Base-by-base conservation (phyloP, 805 yeast species). In the Candida tallmaniae region DNA sequence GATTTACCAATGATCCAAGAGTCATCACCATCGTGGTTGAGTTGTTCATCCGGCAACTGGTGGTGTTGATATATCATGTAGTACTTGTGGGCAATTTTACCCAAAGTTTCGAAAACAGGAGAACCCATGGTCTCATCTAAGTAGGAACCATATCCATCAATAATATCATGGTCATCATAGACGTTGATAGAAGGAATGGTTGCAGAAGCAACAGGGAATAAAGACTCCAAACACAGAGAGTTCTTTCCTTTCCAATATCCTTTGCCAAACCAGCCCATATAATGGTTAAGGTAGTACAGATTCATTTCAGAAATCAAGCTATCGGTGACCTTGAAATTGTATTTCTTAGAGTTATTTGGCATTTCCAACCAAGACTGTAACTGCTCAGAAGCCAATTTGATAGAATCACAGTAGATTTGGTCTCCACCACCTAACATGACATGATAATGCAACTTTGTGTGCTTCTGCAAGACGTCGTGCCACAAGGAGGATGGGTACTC, bases 401-500 rank as follows among this genome's bases (percentile, higher is more conserved):
- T 78, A 1, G 86, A 70, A 59, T 90, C 98, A 34, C 89, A 78
- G 56, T 90, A 90, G 32, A 90, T 73, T 61, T 90, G 98, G 60
- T 90, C 98, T 21, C 98, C 98, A 34, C 97, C 97, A 19, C 97
- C 97, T 19, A 93, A 65, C 95, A 90, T 89, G 4, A 87, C 97
- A 56, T 90, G 96, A 59, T 86, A 86, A 25, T 69, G 64, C 5
- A 56, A 47, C 12, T 64, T 56, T 14, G 27, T 11, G 51, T 90
- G 96, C 40, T 76, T 75, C 18, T 71, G 65, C 46, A 89, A 48
- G 3, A 90, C 94, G 52, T 93, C 97, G 25, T 65, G 69, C 97
- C 97, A 90, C 43, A 93, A 58, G 2, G 85, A 80, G 6, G 89
- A 85, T 39, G 78, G 76, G 60, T 78, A 93, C 4, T 57, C 56